Base-by-base conservation (phyloP, 148 eudicot genomes). In the Agrostemma githago region DNA sequence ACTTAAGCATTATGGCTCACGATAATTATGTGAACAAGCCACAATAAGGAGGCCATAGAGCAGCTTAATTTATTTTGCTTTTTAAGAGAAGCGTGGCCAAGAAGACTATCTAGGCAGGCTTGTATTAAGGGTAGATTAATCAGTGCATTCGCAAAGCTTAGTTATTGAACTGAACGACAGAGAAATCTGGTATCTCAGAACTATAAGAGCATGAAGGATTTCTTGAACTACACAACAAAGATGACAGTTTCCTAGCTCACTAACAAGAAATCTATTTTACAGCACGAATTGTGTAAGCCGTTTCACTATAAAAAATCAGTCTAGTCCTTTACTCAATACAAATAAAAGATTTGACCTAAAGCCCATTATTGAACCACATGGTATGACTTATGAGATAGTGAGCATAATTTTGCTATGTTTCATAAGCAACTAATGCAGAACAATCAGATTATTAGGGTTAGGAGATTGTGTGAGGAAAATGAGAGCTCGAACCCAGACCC, bases 201-300 rank as follows among this genome's bases (percentile, higher is more conserved):
- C 17, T 15, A 19, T 10, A 67, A 43, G 15, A 43, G 38, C 46
- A 43, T 6, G 16, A 39, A 14, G 3, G 37, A 15, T 66, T 66
- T 66, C 53, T 43, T 7, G 9, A 19, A 43, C 17, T n/a, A 41
- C 5, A 67, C 48, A 17, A 34, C 56, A 43, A 1, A 43, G 26
- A 67, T 17, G 56, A 67, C 34, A 6, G 51, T 66, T 40, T 40
- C 2, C 8, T 5, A 15, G 53, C 70, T 66, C 16, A 9, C 53
- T 40, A 66, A 66, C 51, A 66, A 15, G 21, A 41, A 66, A 66
- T 42, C 70, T 15, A 66, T n/a, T 64, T 66, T 4, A 66, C 17
- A 40, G n/a, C 42, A 66, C 41, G 16, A 40, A 40, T 6, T 12
- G 15, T 34, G 67, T 39, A 63, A 3, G n/a, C 43, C 42, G 37